Conservation (phyloP, 805 yeast species). For the Starmera caribaea region DNA sequence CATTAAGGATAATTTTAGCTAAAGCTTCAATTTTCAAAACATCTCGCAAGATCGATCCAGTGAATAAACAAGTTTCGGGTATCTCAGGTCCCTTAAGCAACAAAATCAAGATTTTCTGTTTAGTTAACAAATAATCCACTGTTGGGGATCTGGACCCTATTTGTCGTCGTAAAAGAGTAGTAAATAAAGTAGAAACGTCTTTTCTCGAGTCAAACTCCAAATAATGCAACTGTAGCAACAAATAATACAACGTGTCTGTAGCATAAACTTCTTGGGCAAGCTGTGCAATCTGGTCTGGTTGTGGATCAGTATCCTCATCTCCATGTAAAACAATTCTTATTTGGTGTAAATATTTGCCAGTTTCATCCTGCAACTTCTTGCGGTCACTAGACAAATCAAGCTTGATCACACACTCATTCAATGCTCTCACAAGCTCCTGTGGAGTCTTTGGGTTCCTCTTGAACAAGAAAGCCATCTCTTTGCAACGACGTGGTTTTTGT, state of each 20-base stretch:
- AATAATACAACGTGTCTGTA: conserved; percentile 54
- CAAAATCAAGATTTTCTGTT: conserved; percentile 53
- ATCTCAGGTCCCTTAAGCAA: conserved; percentile 68
- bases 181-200: conserved; percentile 65
- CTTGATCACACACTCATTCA: conserved; percentile 64
- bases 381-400: conserved; percentile 27
- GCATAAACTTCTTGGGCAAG: conserved; percentile 74
- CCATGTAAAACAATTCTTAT: conserved; percentile 60
- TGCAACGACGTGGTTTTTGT: not conserved
- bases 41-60: conserved; percentile 77
- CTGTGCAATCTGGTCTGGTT: conserved; percentile 41
- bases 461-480: conserved; percentile 76
- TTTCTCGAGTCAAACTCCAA: conserved; percentile 88
- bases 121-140: conserved; percentile 65
- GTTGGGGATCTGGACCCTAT: conserved; percentile 75
- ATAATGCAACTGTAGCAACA: conserved; percentile 49
- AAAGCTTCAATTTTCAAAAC: conserved; percentile 72
- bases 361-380: conserved; percentile 60
- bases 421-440: conserved; percentile 65
- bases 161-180: conserved; percentile 68
- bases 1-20: conserved; percentile 46
- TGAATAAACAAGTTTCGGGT: conserved; percentile 60
- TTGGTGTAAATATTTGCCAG: conserved; percentile 52
- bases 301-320: conserved; percentile 54
- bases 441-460: conserved; percentile 88